Conservation (phyloP, 75 land plant genomes). For the Sequoiadendron giganteum region DNA sequence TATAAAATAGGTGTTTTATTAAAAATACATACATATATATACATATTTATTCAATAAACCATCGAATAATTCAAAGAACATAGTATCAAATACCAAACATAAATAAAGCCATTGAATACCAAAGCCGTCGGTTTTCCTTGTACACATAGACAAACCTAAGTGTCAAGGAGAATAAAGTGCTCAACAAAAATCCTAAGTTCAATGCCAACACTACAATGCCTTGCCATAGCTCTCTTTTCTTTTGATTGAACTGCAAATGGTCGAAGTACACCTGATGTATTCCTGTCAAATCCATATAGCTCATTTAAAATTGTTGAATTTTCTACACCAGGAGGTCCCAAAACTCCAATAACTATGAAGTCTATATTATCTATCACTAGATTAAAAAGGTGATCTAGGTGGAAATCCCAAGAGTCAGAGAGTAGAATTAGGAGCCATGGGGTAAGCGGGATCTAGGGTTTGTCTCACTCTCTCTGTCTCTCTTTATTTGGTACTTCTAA, state of each 20-base stretch:
- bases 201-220: conserved; percentile 83
- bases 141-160: conserved; percentile 56
- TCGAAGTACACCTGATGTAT: conserved; percentile 81
- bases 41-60: too few species aligned
- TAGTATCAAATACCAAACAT: too few species aligned
- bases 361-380: conserved; percentile 90
- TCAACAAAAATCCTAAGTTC: conserved; percentile 84
- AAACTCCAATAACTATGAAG: conserved; percentile 84
- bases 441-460: conserved; percentile 39
- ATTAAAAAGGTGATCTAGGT: conserved; percentile 73
- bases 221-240: conserved; percentile 76
- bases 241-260: conserved; percentile 86
- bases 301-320: conserved; percentile 95
- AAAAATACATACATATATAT: too few species aligned
- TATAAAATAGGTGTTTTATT: too few species aligned
- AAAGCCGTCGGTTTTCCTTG: not conserved
- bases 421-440: conserved; percentile 68
- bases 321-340: conserved; percentile 92
- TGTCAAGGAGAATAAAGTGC: conserved; percentile 89
- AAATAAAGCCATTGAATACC: too few species aligned
- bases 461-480: conserved; percentile 28
- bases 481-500: conserved; percentile 40
- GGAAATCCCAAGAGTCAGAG: conserved; percentile 84
- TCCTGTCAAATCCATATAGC: conserved; percentile 80
- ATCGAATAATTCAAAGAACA: too few species aligned